Evolutionary conservation across 805 yeast genomes (phyloP).

Genomic region (Sugiyamaella mastotermitis): DNA sequence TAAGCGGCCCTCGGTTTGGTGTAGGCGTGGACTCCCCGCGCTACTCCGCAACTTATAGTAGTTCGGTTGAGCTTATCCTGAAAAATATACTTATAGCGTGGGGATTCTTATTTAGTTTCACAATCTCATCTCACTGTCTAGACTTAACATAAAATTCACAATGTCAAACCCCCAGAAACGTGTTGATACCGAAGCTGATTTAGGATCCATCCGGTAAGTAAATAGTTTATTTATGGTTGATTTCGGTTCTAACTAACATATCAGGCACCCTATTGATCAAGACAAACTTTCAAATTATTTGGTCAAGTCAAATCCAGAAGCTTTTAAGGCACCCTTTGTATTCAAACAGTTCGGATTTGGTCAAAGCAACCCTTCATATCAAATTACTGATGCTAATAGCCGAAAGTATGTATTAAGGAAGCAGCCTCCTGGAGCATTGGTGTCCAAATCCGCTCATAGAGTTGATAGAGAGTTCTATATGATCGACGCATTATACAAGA

Average conservation of each 20-base stretch:
- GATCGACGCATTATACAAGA: conserved; percentile 33
- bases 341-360: conserved; percentile 55
- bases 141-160: not conserved
- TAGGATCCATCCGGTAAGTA: conserved; percentile 21
- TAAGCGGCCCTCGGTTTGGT: too few species aligned
- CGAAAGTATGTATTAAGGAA: conserved; percentile 45
- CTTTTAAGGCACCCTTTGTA: conserved; percentile 29
- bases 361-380: conserved; percentile 59
- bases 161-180: conserved; percentile 4
- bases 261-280: conserved; percentile 28
- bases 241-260: not conserved
- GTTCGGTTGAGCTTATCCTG: too few species aligned
- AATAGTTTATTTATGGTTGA: not conserved
- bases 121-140: too few species aligned
- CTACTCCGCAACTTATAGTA: too few species aligned
- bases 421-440: conserved; percentile 48
- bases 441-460: conserved; percentile 54
- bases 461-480: conserved; percentile 56
- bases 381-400: conserved; percentile 37
- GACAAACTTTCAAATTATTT: conserved; percentile 26
- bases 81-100: too few species aligned
- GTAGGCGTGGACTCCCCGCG: too few species aligned
- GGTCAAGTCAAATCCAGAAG: conserved; percentile 11
- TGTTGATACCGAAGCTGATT: conserved; percentile 30
- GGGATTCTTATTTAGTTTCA: too few species aligned